Base-by-base conservation (phyloP, 306 rosid genomes). In the Luffa acutangula region DNA sequence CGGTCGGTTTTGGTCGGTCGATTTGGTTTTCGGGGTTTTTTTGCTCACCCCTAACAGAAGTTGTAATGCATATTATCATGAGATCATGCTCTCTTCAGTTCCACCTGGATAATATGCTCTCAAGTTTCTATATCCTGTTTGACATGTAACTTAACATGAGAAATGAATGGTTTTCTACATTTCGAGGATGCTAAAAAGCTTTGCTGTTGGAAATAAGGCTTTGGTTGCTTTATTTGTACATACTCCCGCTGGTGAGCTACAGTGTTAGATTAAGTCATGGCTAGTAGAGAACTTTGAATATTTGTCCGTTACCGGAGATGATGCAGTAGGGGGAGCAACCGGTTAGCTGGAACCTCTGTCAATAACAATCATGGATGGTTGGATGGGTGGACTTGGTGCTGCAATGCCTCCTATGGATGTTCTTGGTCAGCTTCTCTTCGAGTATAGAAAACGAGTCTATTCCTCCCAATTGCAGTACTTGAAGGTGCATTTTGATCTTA, bases 351-450 rank as follows among this genome's bases (percentile, higher is more conserved):
- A 95, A 87, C 98, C 92, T 84, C 97, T 95, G 86, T 95, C 98
- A 83, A 95, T 97, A 81, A 96, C 98, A 78, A 91, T 92, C 82
- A 95, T 95, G 98, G 98, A 95, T 87, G 97, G 98, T 82, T 95
- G 98, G 97, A 95, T 93, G 93, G 98, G 97, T 74, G 98, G 97
- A 81, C 97, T 95, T 79, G 97, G 98, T 85, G 98, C 97, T 80
- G 98, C 98, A 25, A 65, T 89, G 79, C 97, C 97, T 88, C 97
- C 97, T 34, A 92, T 97, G 20, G 98, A 95, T 87, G 98, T 97
- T 77, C 95, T 92, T 82, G 98, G 98, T 79, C 97, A 92, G 89
- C 92, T 95, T 84, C 85, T 95, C 73, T 90, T 88, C 51, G 93
- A 90, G 85, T 92, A 95, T 88, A 89, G 96, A 3, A 95, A 95